Base-by-base conservation (phyloP, 2,329 filamentous ascomycete genomes). In the Alternaria gansuensis region DNA sequence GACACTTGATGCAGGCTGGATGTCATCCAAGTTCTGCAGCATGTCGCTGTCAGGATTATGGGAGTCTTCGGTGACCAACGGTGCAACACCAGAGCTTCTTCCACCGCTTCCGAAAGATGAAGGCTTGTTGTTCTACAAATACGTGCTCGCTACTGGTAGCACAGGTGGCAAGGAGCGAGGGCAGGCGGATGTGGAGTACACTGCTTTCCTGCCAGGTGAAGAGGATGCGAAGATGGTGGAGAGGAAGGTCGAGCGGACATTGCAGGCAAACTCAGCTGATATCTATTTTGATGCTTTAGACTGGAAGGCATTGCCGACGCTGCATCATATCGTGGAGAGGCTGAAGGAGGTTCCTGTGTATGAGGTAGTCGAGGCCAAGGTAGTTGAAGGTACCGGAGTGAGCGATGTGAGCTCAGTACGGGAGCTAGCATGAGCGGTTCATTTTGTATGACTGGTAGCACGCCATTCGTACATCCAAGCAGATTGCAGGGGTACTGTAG, bases 291-390 rank as follows among this genome's bases (percentile, higher is more conserved):
- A 85, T 37, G 76, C 75, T 0, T 64, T 82, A 14, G 81, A 85
- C 64, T 85, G 82, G 85, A 77, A 85, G 45, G 76, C 74, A 4
- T 69, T 89, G 57, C 87, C 87, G 0, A 89, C 86, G 2, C 74
- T 89, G 51, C 85, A 89, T 66, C 84, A 88, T 67, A 75, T 89
- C 8, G 75, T 85, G 5, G 72, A 75, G 21, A 77, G 81, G 13
- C 70, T 88, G 55, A 80, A 81, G 1, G 83, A 86, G 62, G 77
- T 89, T 4, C 87, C 86, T 0, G 72, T 88, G 2, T 87, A 84
- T 65, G 82, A 83, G 55, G 72, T 88, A 37, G 75, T 88, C 3
- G 77, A 81, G 31, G 85, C 81, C 0, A 86, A 84, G 74, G 76
- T 88, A 2, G 82, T 85, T 0, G 81, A 85, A 64, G 85, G 85